These are phyloP conservation scores for Ramaria sp. DNA, from an alignment of 768 basidiomycete genomes.

Conservation along the genomic window DNA sequence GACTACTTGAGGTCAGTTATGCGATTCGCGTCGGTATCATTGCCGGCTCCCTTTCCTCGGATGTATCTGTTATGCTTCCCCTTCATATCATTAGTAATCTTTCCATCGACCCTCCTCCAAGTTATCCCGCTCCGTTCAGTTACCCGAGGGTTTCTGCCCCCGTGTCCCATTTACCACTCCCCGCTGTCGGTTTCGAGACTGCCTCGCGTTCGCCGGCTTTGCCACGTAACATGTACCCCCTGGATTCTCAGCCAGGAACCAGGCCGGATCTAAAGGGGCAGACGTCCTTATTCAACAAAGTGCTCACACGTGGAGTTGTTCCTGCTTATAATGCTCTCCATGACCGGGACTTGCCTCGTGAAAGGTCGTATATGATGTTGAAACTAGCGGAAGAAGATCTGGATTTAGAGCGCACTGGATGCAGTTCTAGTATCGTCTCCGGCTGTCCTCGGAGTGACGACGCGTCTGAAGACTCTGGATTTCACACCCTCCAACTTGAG, in stretches of 20 bases:
- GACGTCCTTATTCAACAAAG: not conserved
- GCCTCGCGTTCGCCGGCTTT: too few relatives aligned
- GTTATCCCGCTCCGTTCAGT: constrained; percentile 11
- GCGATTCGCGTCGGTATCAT: constrained; percentile 53
- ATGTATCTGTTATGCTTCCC: constrained; percentile 63
- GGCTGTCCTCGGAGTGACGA: not conserved
- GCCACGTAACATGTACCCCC: too few relatives aligned
- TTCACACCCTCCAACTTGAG: not conserved
- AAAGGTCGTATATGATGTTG: not conserved
- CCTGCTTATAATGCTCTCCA: too few relatives aligned
- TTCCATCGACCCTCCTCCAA: constrained; percentile 74
- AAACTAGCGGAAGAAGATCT: not conserved
- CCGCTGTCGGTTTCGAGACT: not conserved
- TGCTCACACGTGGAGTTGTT: too few relatives aligned
- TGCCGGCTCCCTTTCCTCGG: constrained; percentile 47
- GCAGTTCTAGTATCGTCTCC: too few relatives aligned
- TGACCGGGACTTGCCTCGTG: too few relatives aligned
- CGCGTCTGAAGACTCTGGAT: not conserved
- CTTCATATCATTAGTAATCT: constrained; percentile 73
- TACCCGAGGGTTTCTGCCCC: not conserved
- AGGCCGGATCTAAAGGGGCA: not conserved
- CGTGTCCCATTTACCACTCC: not conserved
- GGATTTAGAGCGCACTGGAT: not conserved
- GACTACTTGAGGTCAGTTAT: constrained; percentile 71
- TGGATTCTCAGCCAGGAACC: not conserved